These are phyloP conservation scores for Pachysandra terminalis DNA, from an alignment of 164 flowering plant genomes.

Conservation along the genomic window DNA sequence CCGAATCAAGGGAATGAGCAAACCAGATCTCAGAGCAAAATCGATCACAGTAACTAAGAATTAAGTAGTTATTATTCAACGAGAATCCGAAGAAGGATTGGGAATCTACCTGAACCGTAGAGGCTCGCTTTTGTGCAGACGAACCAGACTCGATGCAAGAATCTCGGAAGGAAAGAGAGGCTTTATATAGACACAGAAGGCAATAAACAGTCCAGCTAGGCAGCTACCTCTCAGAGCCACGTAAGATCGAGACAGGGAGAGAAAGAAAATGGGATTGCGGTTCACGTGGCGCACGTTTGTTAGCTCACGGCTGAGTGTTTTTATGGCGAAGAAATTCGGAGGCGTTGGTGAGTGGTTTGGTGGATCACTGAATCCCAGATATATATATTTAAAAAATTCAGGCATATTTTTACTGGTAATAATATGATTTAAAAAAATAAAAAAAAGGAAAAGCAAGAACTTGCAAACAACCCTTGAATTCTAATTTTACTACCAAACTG, in stretches of 20 bases:
- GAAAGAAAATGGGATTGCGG: background rate
- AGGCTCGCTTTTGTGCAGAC: background rate
- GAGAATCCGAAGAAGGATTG: background rate
- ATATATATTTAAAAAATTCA: too few species aligned
- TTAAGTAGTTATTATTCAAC: background rate
- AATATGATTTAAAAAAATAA: too few species aligned
- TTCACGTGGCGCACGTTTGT: conserved; percentile 12
- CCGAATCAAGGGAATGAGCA: background rate
- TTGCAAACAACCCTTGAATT: too few species aligned
- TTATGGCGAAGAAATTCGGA: too few species aligned
- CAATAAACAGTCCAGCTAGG: background rate
- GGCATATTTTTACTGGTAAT: too few species aligned
- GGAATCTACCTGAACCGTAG: conserved; percentile 8
- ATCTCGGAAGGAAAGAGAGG: background rate
- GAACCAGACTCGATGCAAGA: background rate
- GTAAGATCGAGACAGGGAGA: background rate
- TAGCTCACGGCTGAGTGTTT: conserved; percentile 3
- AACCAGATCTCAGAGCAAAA: conserved; percentile 4
- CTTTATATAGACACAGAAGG: background rate
- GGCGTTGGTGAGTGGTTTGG: too few species aligned
- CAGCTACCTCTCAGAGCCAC: background rate
- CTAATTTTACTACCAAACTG: too few species aligned
- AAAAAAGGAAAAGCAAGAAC: too few species aligned
- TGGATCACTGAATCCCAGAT: too few species aligned
- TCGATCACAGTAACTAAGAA: background rate